Conservation (phyloP, 129 eudicot genomes). For the Gnaphalium uliginosum region DNA sequence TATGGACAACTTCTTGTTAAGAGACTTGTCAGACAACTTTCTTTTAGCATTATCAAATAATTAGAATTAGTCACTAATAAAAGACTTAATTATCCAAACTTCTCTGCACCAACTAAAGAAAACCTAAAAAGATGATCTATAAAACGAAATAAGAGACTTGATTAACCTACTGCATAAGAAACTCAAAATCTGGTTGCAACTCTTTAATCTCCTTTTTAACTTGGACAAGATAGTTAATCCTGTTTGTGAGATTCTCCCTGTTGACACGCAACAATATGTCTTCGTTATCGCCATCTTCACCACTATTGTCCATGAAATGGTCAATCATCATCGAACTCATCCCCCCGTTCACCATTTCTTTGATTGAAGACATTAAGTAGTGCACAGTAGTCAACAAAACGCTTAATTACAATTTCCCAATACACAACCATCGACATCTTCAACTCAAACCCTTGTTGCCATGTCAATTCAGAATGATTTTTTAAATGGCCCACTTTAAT, state of each 20-base stretch:
- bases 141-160: no score
- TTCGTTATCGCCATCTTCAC: no score
- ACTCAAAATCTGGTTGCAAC: neutral
- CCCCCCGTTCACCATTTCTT: neutral
- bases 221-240: neutral
- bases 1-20: no score
- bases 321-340: neutral
- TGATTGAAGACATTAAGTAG: neutral
- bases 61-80: no score
- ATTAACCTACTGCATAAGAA: neutral
- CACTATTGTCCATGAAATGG: no score
- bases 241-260: neutral
- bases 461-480: neutral
- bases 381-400: neutral
- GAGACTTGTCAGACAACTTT: no score
- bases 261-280: neutral
- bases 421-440: neutral
- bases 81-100: no score
- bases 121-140: no score
- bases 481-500: neutral
- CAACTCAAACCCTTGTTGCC: neutral
- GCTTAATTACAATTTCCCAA: slow-evolving; percentile 11
- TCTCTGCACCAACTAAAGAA: no score
- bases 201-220: neutral
- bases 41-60: no score